Base-by-base conservation (phyloP, 2,329 filamentous ascomycete genomes). In the Aspergillus phoenicis region DNA sequence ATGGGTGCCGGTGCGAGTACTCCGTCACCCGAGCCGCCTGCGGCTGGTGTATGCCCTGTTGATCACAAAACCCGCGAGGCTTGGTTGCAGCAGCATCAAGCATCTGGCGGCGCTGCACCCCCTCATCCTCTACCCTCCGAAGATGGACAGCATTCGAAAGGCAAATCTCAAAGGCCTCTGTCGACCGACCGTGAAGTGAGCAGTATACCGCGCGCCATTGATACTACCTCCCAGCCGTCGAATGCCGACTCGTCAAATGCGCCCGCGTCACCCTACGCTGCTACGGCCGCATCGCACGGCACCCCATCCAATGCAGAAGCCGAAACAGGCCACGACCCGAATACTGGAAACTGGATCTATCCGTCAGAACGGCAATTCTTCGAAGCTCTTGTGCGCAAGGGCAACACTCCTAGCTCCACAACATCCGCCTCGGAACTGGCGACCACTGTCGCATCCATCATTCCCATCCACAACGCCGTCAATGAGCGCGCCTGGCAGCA, bases 361-460 rank as follows among this genome's bases (percentile, higher is more conserved):
- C 95, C 95, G 0, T 95, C 91, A 0, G 94, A 98, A 76, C 90
- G 91, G 73, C 96, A 97, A 88, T 99, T 99, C 83, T 98, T 98
- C 80, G 91, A 96, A 52, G 95, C 95, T 48, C 94, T 99, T 87
- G 87, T 90, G 81, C 89, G 94, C 73, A 99, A 99, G 78, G 90
- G 92, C 78, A 87, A 93, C 80, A 86, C 88, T 62, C 88, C 77
- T 85, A 30, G 81, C 83, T 78, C 78, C 7, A 70, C 76, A 2
- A 66, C 71, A 20, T 76, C 77, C 7, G 70, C 78, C 3, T 73
- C 73, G 2, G 78, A 80, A 60, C 67, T 81, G 13, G 86, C 85
- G 0, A 81, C 84, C 5, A 93, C 97, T 77, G 97, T 97, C 89
- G 89, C 86, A 71, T 91, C 91, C 36, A 93, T 98, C 36, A 93